Evolutionary conservation across 2,329 filamentous ascomycete species (phyloP), one percentile per base, ranked within the genome.

Genomic region (Colletotrichum gloeosporioides): DNA sequence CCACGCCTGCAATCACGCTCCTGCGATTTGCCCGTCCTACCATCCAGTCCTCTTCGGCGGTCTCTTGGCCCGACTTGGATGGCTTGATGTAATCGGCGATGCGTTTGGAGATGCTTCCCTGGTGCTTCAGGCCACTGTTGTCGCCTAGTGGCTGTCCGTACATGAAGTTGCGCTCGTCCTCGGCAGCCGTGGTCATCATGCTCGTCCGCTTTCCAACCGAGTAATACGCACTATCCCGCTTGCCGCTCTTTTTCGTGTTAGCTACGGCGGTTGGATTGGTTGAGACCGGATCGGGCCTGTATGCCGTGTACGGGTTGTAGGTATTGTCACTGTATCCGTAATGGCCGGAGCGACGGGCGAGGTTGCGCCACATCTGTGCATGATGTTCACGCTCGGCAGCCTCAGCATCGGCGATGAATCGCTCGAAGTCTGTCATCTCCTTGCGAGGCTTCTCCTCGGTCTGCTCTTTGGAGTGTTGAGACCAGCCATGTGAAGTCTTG

Each of bases 71-170:
- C 27, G 49, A 39, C 27, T 78, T 71, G 32, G 79, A 61, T 59
- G 81, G 81, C 31, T 79, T 78, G 44, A 83, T 81, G n/a, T 83
- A 83, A 53, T 92, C 89, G 10, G 88, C 87, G 62, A 93, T 89
- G 34, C 75, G 78, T 79, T 91, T 88, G 72, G 85, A 88, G n/a
- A 83, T 77, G 71, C 82, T 83, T 10, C 73, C 73, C 77, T 83
- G 80, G 44, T 78, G 78, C 55, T 77, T 77, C 57, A 82, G 69
- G 16, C 70, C 73, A 34, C 68, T 69, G 32, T 67, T 36, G 34
- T 25, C 25, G 18, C 12, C 61, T n/a, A 36, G 39, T 8, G 66
- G 34, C 64, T 66, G 59, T 18, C 49, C 75, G 27, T 77, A 34
- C 9, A 62, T 44, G 31, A 74, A 18, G 16, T 69, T 68, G 44